Evolutionary conservation across 2,329 filamentous ascomycete species (phyloP).

Genomic region (Scedosporium dehoogii): DNA sequence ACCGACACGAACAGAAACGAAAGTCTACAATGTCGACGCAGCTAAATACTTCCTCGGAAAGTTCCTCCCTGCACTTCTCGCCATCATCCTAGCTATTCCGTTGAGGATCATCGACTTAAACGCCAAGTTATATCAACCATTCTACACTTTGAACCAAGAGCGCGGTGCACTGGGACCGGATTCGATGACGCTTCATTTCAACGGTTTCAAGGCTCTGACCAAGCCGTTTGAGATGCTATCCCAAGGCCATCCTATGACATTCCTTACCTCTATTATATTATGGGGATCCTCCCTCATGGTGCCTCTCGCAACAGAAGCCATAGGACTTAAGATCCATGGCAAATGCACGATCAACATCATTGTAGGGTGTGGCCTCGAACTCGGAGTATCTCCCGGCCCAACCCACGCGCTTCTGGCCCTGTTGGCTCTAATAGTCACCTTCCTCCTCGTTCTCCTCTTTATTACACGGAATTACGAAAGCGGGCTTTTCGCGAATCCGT

Average conservation of each 20-base stretch:
- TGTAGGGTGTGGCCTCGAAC: constrained; percentile 20
- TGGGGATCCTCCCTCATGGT: constrained; percentile 23
- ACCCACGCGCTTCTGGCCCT: constrained; percentile 22
- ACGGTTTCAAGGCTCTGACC: constrained; percentile 24
- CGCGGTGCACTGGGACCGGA: constrained; percentile 27
- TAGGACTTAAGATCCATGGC: constrained; percentile 27
- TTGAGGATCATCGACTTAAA: constrained; percentile 29
- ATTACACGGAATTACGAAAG: constrained; percentile 24
- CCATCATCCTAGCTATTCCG: constrained; percentile 26
- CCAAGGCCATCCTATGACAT: constrained; percentile 24
- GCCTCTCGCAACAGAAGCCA: constrained; percentile 29
- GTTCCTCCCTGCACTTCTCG: constrained; percentile 30
- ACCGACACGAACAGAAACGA: constrained; percentile 8
- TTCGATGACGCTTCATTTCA: constrained; percentile 31
- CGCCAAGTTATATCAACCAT: constrained; percentile 32
- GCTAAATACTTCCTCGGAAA: constrained; percentile 27
- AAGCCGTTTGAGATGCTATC: constrained; percentile 23
- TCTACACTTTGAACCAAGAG: constrained; percentile 27
- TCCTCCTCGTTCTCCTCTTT: constrained; percentile 18
- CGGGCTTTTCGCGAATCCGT: constrained; percentile 28
- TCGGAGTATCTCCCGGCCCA: constrained; percentile 22
- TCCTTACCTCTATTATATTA: constrained; percentile 25
- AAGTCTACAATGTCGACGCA: constrained; percentile 16
- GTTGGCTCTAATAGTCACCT: constrained; percentile 19
- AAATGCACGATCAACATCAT: constrained; percentile 19